Base-by-base conservation (phyloP, 164 flowering plant genomes). In the Umbellularia californica region DNA sequence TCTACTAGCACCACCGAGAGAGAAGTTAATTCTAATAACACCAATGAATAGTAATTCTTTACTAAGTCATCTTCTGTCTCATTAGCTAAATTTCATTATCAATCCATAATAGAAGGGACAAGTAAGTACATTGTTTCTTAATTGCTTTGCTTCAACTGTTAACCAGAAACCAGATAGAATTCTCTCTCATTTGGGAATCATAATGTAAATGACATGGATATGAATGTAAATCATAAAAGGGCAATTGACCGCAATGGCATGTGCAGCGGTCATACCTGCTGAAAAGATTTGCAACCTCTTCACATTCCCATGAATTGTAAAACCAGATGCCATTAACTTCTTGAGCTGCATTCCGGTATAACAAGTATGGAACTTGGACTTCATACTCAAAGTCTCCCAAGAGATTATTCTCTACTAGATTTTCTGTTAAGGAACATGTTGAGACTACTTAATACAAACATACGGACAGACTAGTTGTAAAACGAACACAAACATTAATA, bases 241-340 rank as follows among this genome's bases (percentile, higher is more conserved):
- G 55, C 35, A 30, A 28, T 28, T 28, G 30, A 28, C 30, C 3
- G 30, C 30, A 28, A 3, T 30, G 6, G 35, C 71, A 69, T 69
- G 47, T 7, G 35, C 14, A 35, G 55, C 17, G 11, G 41, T 67
- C 12, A 23, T 83, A 91, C 99, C 99, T 90, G 78, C 65, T 87
- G 71, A 93, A 90, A 72, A 93, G 92, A 78, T 85, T 90, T 65
- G 90, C 96, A 80, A 90, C 90, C 30, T 92, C 98, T 78, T 93
- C 96, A 78, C 98, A 90, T 77, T 93, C 98, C 35, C 86, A 88
- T 22, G 93, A 35, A 84, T 92, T 91, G 82, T 93, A 95, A 77
- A 95, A 95, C 99, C 99, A 95, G 65, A 95, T 89, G 23, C 97
- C 98, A 87, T 88, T 95, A 63, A 95, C 97, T 81, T 95, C 96